Evolutionary conservation across 2,329 filamentous ascomycete species (phyloP).

Genomic region (Parascedosporium putredinis): DNA sequence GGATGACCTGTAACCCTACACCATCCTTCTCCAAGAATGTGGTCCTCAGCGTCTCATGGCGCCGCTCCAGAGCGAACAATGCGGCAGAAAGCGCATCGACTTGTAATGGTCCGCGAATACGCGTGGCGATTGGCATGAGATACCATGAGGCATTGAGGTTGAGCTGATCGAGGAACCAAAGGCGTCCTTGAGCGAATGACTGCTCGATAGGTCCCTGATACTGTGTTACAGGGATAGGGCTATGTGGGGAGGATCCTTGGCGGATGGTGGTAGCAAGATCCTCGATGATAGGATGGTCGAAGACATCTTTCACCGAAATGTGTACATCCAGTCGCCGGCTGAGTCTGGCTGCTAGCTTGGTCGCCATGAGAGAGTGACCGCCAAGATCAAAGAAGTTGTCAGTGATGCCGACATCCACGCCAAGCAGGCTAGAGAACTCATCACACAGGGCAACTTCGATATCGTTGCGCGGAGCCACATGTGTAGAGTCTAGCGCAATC

Average conservation of each 20-base stretch:
- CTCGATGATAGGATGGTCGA: conserved; percentile 2
- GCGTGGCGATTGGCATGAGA: conserved; percentile 11
- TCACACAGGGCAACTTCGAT: conserved; percentile 26
- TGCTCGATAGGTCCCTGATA: conserved; percentile 12
- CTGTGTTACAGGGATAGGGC: not conserved
- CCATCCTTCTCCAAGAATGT: conserved; percentile 12
- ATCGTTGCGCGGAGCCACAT: conserved; percentile 24
- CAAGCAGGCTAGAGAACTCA: conserved; percentile 27
- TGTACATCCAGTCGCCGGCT: conserved; percentile 9
- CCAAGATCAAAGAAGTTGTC: conserved; percentile 38
- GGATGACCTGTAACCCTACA: conserved; percentile 9
- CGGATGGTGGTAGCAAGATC: conserved; percentile 1
- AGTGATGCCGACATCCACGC: conserved; percentile 20
- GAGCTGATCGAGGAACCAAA: conserved; percentile 16
- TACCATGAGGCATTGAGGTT: conserved; percentile 13
- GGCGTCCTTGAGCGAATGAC: conserved; percentile 15
- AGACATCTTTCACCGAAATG: conserved; percentile 2
- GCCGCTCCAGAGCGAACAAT: conserved; percentile 12
- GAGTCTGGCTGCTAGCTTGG: conserved; percentile 18
- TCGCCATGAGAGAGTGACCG: conserved; percentile 39
- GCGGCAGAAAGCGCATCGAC: conserved; percentile 10
- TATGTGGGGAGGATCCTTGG: conserved; percentile 1
- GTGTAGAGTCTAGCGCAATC: conserved; percentile 19
- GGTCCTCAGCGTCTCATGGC: conserved; percentile 14
- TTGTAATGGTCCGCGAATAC: conserved; percentile 10